Evolutionary conservation across 352 stramenopile species (phyloP).

Genomic region (Globisporangium barbulae): DNA sequence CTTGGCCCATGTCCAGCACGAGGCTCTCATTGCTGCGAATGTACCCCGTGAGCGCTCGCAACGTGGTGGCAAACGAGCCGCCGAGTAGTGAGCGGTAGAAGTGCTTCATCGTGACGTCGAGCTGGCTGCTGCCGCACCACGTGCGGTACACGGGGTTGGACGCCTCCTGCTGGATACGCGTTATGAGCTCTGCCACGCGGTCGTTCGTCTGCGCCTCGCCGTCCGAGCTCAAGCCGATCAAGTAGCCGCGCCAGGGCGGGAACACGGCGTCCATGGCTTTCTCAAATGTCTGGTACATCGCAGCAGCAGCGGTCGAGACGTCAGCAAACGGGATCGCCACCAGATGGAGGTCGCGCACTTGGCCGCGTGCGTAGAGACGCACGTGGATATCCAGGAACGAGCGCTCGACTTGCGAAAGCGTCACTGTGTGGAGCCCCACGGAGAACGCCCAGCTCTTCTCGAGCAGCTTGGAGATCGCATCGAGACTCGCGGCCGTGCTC

Average conservation of each 20-base stretch:
- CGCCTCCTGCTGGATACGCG: constrained; percentile 28
- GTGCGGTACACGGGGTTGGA: constrained; percentile 28
- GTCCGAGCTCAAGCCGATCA: constrained; percentile 36
- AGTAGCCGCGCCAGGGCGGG: constrained; percentile 30
- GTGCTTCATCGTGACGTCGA: constrained; percentile 34
- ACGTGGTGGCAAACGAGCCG: constrained; percentile 32
- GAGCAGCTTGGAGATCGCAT: constrained; percentile 33
- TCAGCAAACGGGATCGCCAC: constrained; percentile 36
- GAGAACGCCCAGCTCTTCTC: constrained; percentile 46
- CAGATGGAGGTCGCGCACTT: constrained; percentile 40
- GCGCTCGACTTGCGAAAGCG: constrained; percentile 18
- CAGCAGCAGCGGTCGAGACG: constrained; percentile 5
- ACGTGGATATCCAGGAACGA: constrained; percentile 44
- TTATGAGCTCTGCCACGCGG: constrained; percentile 28
- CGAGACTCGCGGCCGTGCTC: constrained; percentile 36
- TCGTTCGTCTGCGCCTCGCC: constrained; percentile 28
- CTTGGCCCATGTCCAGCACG: constrained; percentile 26
- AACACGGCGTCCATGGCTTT: constrained; percentile 31
- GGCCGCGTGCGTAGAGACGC: constrained; percentile 29
- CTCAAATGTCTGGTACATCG: constrained; percentile 32
- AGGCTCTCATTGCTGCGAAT: constrained; percentile 32
- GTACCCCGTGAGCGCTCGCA: constrained; percentile 29
- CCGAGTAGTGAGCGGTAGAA: constrained; percentile 44
- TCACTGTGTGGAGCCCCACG: constrained; percentile 29
- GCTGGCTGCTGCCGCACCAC: constrained; percentile 27